Base-by-base conservation (phyloP, 371 early-diverging fungal genomes). In the Mucor racemosus region DNA sequence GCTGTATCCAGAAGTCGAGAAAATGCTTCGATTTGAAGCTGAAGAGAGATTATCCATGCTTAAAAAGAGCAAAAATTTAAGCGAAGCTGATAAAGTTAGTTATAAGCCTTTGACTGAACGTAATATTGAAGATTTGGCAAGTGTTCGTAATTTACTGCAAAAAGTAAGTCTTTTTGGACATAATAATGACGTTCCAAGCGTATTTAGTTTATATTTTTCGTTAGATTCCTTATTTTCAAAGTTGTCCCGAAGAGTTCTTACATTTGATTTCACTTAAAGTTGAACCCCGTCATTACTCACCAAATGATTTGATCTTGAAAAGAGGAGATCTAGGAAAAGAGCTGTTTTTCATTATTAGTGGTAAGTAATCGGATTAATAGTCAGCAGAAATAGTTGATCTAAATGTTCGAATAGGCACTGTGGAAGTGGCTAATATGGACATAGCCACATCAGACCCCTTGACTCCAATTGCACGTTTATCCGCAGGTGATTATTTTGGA, bases 311-410 rank as follows among this genome's bases (percentile, higher is more conserved):
- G 17, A 82, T 88, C n/a, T 70, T 84, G 35, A 76, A 74, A 10
- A 88, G 91, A 67, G 94, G 93, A 6, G 94, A 93, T 41, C 78
- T 75, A 54, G 94, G 92, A 3, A 81, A 77, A 34, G 91, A 92
- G 38, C 84, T 96, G 85, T 95, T 90, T 72, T 92, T 96, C 67
- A 83, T 97, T 57, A 78, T 90, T 14, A 80, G 84, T n/a, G 97
- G 97, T 60, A 77, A 77, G 72, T 63, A 15, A 62, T 21, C 4
- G 26, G 15, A 9, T 17, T 19, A 7, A 36, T 26, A 14, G 15
- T 62, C 9, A 17, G 35, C 9, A 26, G 26, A 26, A 26, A 26
- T 26, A 3, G 26, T 26, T 26, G 3, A 26, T 26, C 26, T 26
- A 26, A 26, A 26, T 26, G 26, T 26, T 26, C 26, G 3, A 26